These are phyloP conservation scores for Emydomyces testavorans DNA, from an alignment of 2,329 filamentous ascomycete species.

Conservation along the genomic window DNA sequence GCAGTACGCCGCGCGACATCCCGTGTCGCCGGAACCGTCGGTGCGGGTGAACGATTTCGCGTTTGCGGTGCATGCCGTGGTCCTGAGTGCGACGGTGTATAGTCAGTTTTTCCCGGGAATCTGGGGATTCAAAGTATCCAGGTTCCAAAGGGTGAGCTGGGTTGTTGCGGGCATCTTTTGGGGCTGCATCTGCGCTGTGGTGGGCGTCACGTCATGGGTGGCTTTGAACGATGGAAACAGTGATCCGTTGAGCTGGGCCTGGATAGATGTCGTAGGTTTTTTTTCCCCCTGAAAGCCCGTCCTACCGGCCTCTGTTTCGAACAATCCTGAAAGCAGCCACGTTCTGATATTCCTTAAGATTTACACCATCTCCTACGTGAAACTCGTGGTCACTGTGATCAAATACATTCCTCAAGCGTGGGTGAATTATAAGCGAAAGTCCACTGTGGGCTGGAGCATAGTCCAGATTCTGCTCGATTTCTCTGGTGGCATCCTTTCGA, in stretches of 20 bases:
- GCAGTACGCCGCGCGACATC: conserved; percentile 76
- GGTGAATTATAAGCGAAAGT: conserved; percentile 72
- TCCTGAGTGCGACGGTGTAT: conserved; percentile 60
- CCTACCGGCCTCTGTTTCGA: conserved; percentile 14
- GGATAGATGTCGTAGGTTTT: conserved; percentile 50
- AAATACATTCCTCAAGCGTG: conserved; percentile 87
- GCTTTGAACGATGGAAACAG: conserved; percentile 32
- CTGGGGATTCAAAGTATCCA: conserved; percentile 63
- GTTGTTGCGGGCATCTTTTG: conserved; percentile 58
- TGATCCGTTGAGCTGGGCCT: conserved; percentile 45
- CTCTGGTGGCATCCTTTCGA: conserved; percentile 65
- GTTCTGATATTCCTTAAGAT: conserved; percentile 32
- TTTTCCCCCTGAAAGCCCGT: neutral
- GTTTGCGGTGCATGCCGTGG: conserved; percentile 70
- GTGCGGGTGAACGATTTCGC: conserved; percentile 82
- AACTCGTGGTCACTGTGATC: conserved; percentile 74
- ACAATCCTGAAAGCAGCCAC: no score
- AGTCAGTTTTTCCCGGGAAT: conserved; percentile 61
- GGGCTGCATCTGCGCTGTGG: conserved; percentile 48
- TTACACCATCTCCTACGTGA: conserved; percentile 70
- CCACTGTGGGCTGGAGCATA: conserved; percentile 82
- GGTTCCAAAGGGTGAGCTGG: conserved; percentile 44
- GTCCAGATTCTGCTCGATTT: conserved; percentile 74
- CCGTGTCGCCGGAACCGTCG: conserved; percentile 60
- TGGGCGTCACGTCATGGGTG: conserved; percentile 34